Evolutionary conservation across 805 yeast species (phyloP).

Genomic region (Suhomyces emberorum): DNA sequence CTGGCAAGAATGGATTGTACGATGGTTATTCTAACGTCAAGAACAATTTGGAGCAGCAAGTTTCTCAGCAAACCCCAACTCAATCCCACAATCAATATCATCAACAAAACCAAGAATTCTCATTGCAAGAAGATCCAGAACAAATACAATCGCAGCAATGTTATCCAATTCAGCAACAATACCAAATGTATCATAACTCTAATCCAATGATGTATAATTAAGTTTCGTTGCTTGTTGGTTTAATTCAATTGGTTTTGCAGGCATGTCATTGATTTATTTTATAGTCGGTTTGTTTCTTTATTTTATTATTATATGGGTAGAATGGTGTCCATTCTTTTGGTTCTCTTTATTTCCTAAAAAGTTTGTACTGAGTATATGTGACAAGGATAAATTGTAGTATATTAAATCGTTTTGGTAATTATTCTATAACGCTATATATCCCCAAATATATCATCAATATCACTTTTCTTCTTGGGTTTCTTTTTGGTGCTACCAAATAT

Average conservation of each 20-base stretch:
- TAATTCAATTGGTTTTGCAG: not conserved
- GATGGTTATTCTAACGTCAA: not conserved
- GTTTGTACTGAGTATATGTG: not conserved
- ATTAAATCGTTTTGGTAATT: no score
- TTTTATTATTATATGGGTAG: slow-evolving; percentile 1
- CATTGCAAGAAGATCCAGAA: not conserved
- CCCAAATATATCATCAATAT: slow-evolving; percentile 80
- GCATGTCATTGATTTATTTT: no score
- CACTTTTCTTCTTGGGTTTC: slow-evolving; percentile 8
- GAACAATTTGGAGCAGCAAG: slow-evolving; percentile 1
- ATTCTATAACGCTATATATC: no score
- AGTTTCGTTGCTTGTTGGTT: not conserved
- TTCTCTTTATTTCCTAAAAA: not conserved
- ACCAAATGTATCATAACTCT: slow-evolving; percentile 1
- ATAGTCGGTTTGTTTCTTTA: not conserved
- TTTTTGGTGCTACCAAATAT: slow-evolving; percentile 9
- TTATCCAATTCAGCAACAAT: slow-evolving; percentile 3
- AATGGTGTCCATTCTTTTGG: not conserved
- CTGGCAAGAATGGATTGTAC: not conserved
- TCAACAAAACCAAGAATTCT: not conserved
- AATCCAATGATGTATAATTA: slow-evolving; percentile 4
- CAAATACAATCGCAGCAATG: slow-evolving; percentile 3
- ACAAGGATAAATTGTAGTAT: no score
- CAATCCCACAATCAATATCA: not conserved
- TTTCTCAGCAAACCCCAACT: not conserved